Base-by-base conservation (phyloP, 2,329 filamentous ascomycete genomes). In the Penicillium frequentans region DNA sequence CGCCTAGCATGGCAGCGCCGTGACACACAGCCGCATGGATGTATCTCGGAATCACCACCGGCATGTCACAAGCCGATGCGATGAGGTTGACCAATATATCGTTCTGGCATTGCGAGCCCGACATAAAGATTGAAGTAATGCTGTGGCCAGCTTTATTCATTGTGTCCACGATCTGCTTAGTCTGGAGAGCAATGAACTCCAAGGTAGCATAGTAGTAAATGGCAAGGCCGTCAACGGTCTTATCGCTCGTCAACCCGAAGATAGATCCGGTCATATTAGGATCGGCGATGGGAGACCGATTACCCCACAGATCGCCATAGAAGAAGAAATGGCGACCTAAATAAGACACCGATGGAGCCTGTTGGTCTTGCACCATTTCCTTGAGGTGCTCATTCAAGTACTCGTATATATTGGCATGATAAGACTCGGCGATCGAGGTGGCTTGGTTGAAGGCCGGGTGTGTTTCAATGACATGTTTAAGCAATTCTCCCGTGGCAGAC, bases 181-280 rank as follows among this genome's bases (percentile, higher is more conserved):
- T 99, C 77, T 99, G 95, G 74, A 98, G 85, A 29, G 95, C 93
- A 68, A 99, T 98, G 77, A 98, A 98, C 78, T 99, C 95, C 86
- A 99, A 91, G 3, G 93, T 96, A 24, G 86, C 91, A 71, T 97
- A 98, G 79, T 99, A 99, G 78, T 93, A 88, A 23, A 97, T 79
- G 1, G 93, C 93, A 51, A 99, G 85, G 52, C 91, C 89, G 70
- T 96, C 91, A 49, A 95, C 84, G 66, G 86, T 90, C 75, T 90
- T 93, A 78, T 98, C 93, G 65, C 86, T 90, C 70, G 88, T 90
- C 57, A 99, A 81, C 19, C 95, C 95, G 60, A 97, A 87, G 62
- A 96, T 85, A 7, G 90, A 87, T 26, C 95, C 95, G 64, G 89
- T 90, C 95, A 99, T 99, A 77, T 87, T 90, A 26, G 93, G 83